A percentile compares a stretch with the other conserved stretches of the same genome.
phyloP scores from a whole-genome alignment of 2,329 filamentous ascomycete species.

The Nectriaceae sp. region DNA sequence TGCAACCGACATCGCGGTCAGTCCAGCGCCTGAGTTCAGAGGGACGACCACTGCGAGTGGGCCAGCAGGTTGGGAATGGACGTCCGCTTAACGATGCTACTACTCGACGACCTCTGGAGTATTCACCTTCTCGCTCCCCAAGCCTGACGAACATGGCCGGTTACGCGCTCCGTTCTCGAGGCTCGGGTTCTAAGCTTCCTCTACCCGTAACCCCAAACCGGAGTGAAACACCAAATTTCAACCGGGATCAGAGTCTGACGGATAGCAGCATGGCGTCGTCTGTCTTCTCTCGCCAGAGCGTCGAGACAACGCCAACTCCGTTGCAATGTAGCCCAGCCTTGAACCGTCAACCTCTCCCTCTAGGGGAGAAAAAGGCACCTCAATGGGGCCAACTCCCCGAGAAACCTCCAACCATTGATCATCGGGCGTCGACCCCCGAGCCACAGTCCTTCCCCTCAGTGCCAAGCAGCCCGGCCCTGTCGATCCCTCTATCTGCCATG shows the following conservation, averaged over 20 bases:
- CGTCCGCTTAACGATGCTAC: slow-evolving; percentile 10
- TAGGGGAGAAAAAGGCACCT: slow-evolving; percentile 15
- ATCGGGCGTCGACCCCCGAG: slow-evolving; percentile 18
- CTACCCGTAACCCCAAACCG: slow-evolving; percentile 40
- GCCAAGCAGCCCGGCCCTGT: slow-evolving; percentile 26
- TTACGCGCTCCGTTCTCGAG: slow-evolving; percentile 35
- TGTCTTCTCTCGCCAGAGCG: slow-evolving; percentile 39
- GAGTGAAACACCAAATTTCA: slow-evolving; percentile 36
- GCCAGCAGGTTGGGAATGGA: slow-evolving; percentile 12
- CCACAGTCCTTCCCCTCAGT: slow-evolving; percentile 11
- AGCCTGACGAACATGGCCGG: slow-evolving; percentile 28
- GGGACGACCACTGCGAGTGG: slow-evolving; percentile 8
- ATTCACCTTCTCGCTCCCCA: slow-evolving; percentile 24
- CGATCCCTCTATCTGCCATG: slow-evolving; percentile 31
- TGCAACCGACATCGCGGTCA: slow-evolving; percentile 19
- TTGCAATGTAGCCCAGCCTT: slow-evolving; percentile 32
- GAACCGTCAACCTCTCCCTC: slow-evolving; percentile 12
- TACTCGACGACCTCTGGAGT: slow-evolving; percentile 12
- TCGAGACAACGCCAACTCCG: slow-evolving; percentile 36
- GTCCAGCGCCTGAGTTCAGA: slow-evolving; percentile 16
- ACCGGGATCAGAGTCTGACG: slow-evolving; percentile 40
- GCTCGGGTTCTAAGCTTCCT: slow-evolving; percentile 41
- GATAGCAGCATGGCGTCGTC: slow-evolving; percentile 48
- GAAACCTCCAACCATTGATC: slow-evolving; percentile 2
- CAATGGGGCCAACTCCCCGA: slow-evolving; percentile 29